These are phyloP conservation scores for Rhizopogon sp. DNA, from an alignment of 768 basidiomycete species.

Conservation along the genomic window DNA sequence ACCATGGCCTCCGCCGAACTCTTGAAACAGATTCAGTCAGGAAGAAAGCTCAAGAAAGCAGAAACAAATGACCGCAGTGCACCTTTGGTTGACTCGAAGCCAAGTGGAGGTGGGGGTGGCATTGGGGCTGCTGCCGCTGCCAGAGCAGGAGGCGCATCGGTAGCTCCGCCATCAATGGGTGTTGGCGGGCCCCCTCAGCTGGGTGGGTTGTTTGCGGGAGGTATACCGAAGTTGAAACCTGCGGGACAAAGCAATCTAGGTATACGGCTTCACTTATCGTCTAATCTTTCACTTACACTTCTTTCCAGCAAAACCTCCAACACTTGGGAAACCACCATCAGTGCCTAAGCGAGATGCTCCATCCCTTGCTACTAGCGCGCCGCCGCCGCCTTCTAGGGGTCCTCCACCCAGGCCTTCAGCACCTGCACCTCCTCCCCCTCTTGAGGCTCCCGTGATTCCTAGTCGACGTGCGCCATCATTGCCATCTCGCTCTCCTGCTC, in stretches of 20 bases:
- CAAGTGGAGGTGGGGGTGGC: constrained; percentile 34
- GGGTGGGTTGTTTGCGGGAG: constrained; percentile 83
- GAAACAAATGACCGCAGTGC: constrained; percentile 80
- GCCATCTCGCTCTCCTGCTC: constrained; percentile 35
- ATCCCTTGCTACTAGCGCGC: constrained; percentile 21
- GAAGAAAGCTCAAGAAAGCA: constrained; percentile 77
- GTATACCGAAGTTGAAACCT: constrained; percentile 86
- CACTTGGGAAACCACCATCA: constrained; percentile 61
- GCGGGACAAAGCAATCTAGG: constrained; percentile 59
- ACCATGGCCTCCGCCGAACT: constrained; percentile 73
- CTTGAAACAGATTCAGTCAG: constrained; percentile 77
- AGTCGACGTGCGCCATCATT: constrained; percentile 18
- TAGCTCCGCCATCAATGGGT: constrained; percentile 12
- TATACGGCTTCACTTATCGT: constrained; percentile 26
- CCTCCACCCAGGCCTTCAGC: constrained; percentile 25
- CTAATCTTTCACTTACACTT: constrained; percentile 7
- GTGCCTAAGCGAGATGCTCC: constrained; percentile 49
- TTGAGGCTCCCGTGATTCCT: constrained; percentile 24
- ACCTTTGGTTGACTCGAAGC: constrained; percentile 48
- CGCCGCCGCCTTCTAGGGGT: constrained; percentile 24
- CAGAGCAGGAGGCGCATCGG: constrained; percentile 16
- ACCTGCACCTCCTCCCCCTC: constrained; percentile 29
- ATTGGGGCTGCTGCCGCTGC: constrained; percentile 32
- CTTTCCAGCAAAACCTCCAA: constrained; percentile 51
- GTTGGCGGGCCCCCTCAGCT: constrained; percentile 71